Evolutionary conservation across 1,284 basidiomycete species (phyloP).

Genomic region (Trametes versicolor): DNA sequence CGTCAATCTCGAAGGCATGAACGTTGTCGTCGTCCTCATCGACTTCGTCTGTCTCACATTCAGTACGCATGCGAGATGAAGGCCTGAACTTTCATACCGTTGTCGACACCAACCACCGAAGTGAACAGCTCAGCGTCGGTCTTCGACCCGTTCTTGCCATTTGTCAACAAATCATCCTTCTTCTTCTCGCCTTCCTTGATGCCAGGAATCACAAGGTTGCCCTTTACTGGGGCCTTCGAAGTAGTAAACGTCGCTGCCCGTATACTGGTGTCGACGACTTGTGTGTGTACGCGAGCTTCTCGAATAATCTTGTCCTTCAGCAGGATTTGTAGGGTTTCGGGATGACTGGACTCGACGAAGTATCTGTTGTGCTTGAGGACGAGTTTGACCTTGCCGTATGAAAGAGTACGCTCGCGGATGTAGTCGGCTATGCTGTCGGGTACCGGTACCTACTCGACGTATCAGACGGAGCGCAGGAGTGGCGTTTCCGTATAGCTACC

Average conservation of each 20-base stretch:
- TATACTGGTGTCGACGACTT: constrained; percentile 72
- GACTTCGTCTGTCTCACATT: constrained; percentile 77
- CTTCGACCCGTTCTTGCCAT: constrained; percentile 47
- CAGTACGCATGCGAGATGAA: not conserved
- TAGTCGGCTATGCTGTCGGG: constrained; percentile 85
- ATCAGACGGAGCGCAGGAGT: constrained; percentile 18
- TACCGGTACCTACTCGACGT: constrained; percentile 77
- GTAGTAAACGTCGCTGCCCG: constrained; percentile 85
- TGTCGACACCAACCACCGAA: constrained; percentile 92
- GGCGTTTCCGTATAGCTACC: constrained; percentile 51
- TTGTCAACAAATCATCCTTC: constrained; percentile 58
- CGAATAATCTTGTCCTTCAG: constrained; percentile 89
- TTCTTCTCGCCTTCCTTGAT: constrained; percentile 77
- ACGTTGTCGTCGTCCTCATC: constrained; percentile 97
- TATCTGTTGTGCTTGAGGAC: constrained; percentile 98
- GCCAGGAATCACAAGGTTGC: constrained; percentile 86
- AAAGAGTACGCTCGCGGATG: constrained; percentile 91
- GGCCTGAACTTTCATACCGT: constrained; percentile 60
- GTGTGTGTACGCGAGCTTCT: constrained; percentile 78
- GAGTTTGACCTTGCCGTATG: constrained; percentile 97
- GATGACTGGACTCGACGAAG: constrained; percentile 93
- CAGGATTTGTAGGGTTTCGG: constrained; percentile 88
- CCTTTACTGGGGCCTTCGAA: constrained; percentile 82
- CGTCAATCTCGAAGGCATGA: constrained; percentile 94
- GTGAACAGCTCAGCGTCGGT: constrained; percentile 85